Evolutionary conservation across 768 basidiomycete genomes (phyloP).

Genomic region (Lentinula lateritia): DNA sequence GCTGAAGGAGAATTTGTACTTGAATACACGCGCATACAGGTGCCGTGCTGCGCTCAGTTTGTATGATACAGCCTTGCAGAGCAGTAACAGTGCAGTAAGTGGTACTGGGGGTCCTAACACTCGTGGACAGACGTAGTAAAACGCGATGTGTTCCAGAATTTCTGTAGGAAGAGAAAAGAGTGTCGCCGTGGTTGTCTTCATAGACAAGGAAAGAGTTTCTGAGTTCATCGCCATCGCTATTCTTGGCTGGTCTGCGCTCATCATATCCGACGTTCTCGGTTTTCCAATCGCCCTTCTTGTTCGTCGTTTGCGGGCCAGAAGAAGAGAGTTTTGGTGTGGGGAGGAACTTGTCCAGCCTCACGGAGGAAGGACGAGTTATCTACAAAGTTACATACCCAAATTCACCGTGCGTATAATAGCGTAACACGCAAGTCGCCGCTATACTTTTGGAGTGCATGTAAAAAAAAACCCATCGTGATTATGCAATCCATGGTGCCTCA

Average conservation of each 20-base stretch:
- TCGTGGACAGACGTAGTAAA: slow-evolving; percentile 35
- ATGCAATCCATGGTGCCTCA: background rate
- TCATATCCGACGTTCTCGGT: background rate
- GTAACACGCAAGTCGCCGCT: background rate
- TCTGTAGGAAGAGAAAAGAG: slow-evolving; percentile 38
- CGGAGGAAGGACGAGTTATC: background rate
- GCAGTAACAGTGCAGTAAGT: slow-evolving; percentile 43
- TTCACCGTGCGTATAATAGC: background rate
- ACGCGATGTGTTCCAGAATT: slow-evolving; percentile 41
- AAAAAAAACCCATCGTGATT: background rate
- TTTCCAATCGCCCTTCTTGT: background rate
- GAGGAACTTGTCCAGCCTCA: background rate
- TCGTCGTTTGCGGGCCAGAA: background rate
- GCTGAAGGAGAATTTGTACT: slow-evolving; percentile 47
- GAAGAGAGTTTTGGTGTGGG: background rate
- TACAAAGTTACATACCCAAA: background rate
- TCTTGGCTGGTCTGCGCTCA: background rate
- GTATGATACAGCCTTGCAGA: slow-evolving; percentile 33
- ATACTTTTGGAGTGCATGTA: background rate
- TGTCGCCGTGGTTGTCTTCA: background rate
- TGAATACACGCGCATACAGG: slow-evolving; percentile 53
- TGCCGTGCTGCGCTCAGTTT: slow-evolving; percentile 26
- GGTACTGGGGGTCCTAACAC: slow-evolving; percentile 40
- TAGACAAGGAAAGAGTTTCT: background rate
- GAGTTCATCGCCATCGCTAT: background rate